A percentile compares a stretch with the other conserved stretches of the same genome.
These are phyloP conservation scores for Melampsora americana DNA, from an alignment of 1,284 basidiomycete species.

Conservation along the genomic window DNA sequence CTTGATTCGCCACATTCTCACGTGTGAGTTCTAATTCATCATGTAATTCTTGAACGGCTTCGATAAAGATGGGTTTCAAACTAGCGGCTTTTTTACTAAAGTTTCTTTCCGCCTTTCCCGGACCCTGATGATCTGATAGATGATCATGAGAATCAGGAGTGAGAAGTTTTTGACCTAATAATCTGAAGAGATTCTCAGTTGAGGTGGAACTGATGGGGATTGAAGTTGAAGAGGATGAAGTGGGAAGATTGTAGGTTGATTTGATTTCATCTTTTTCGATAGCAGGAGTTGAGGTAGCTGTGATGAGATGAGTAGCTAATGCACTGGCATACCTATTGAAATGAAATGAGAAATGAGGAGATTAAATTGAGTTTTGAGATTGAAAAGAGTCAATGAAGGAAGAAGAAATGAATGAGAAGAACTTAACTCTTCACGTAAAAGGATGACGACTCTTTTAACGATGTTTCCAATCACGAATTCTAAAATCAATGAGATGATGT, in stretches of 20 bases:
- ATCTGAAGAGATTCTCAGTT: conserved; percentile 26
- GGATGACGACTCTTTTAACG: conserved; percentile 19
- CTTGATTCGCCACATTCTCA: conserved; percentile 37
- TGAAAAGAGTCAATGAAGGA: not conserved
- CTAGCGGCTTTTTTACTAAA: conserved; percentile 25
- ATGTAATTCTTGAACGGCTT: conserved; percentile 42
- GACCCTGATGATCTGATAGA: not conserved
- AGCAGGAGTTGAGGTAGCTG: not conserved
- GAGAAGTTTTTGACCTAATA: conserved; percentile 32
- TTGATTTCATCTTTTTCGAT: conserved; percentile 18
- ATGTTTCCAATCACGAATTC: conserved; percentile 44
- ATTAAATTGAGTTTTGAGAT: too few species aligned
- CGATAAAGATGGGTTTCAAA: conserved; percentile 42
- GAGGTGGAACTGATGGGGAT: not conserved
- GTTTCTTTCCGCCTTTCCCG: conserved; percentile 12
- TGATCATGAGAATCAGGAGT: conserved; percentile 10
- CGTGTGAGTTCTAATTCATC: conserved; percentile 37
- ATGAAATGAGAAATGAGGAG: not conserved
- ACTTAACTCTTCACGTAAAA: conserved; percentile 41
- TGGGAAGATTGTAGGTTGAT: not conserved
- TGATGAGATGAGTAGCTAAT: conserved; percentile 13
- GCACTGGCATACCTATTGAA: conserved; percentile 39
- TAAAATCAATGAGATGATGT: not conserved
- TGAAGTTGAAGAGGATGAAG: conserved; percentile 20
- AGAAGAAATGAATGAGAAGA: not conserved